These are phyloP conservation scores for Irpex sp. DNA, from an alignment of 1,284 basidiomycete genomes.

Conservation along the genomic window DNA sequence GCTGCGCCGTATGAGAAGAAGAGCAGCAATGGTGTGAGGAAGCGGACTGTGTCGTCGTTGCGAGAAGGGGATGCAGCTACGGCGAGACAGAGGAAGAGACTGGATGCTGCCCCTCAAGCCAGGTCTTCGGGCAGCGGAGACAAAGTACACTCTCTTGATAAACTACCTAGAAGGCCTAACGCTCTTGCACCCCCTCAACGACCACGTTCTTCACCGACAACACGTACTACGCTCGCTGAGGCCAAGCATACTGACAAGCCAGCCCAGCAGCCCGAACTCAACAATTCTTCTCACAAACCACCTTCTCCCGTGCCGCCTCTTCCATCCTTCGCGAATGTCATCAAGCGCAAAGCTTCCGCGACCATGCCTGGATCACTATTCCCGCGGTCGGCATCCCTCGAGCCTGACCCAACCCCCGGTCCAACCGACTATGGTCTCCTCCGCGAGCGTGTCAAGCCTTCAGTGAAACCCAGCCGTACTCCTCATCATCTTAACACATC, in stretches of 20 bases:
- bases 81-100: constrained; percentile 11
- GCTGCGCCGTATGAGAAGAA: constrained; percentile 11
- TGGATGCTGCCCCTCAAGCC: not conserved
- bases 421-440: not conserved
- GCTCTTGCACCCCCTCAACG: not conserved
- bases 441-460: not conserved
- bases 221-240: not conserved
- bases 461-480: not conserved
- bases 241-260: not conserved
- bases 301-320: constrained; percentile 19
- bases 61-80: constrained; percentile 18
- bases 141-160: not conserved
- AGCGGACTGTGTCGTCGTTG: constrained; percentile 8
- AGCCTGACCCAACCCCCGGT: constrained; percentile 41
- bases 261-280: not conserved
- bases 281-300: not conserved
- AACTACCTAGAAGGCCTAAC: not conserved
- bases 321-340: not conserved
- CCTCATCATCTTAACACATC: not conserved
- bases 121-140: not conserved
- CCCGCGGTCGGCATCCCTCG: constrained; percentile 62
- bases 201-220: not conserved
- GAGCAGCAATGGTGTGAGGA: constrained; percentile 12
- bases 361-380: constrained; percentile 80
- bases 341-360: constrained; percentile 30